Evolutionary conservation across 2,329 filamentous ascomycete species (phyloP).

Genomic region (Penicillium italicum): DNA sequence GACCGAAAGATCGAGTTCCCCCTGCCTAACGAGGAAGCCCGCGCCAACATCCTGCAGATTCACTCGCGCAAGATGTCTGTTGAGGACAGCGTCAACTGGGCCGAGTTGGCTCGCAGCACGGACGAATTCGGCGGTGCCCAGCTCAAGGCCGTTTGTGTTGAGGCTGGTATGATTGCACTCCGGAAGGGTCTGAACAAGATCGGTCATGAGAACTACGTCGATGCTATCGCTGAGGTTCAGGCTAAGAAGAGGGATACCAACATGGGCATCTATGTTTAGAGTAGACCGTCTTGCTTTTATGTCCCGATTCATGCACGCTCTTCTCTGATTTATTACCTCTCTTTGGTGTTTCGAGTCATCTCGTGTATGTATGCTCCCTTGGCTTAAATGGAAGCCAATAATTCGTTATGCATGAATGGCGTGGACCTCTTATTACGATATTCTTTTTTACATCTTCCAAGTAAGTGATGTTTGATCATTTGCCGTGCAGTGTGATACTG

Average conservation of each 20-base stretch:
- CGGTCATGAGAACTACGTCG: conserved; percentile 96
- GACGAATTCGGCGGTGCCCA: conserved; percentile 98
- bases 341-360: conserved; percentile 12
- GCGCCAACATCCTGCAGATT: conserved; percentile 94
- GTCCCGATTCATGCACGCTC: conserved; percentile 1
- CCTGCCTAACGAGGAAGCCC: conserved; percentile 93
- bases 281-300: conserved; percentile 10
- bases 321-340: not conserved
- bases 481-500: not conserved
- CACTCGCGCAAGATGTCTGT: conserved; percentile 98
- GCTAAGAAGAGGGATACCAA: conserved; percentile 80
- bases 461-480: not conserved
- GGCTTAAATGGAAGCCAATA: conserved; percentile 17
- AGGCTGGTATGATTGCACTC: conserved; percentile 98
- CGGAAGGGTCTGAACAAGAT: conserved; percentile 94
- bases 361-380: conserved; percentile 20
- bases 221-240: conserved; percentile 91
- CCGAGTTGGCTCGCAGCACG: conserved; percentile 89
- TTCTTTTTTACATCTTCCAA: not conserved
- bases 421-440: not conserved
- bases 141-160: conserved; percentile 97
- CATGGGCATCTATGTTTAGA: conserved; percentile 45
- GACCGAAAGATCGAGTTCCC: conserved; percentile 99
- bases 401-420: conserved; percentile 20
- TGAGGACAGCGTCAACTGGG: conserved; percentile 90